Evolutionary conservation across 768 basidiomycete species (phyloP).

Genomic region (Tylopilus felleus): DNA sequence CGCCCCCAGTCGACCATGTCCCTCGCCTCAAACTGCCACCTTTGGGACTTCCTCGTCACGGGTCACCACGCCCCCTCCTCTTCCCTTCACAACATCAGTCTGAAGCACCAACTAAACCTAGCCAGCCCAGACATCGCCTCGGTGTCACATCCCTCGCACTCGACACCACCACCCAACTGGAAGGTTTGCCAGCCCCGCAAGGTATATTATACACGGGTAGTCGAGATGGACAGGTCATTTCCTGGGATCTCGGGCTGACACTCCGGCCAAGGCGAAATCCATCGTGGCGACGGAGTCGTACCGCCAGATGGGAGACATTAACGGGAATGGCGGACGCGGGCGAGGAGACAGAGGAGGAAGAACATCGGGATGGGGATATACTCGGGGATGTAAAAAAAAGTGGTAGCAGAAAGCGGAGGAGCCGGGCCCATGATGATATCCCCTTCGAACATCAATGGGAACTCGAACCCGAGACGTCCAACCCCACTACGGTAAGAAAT

Average conservation of each 20-base stretch:
- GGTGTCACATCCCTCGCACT: constrained; percentile 86
- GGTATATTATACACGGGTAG: constrained; percentile 91
- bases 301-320: constrained; percentile 69
- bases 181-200: constrained; percentile 63
- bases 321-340: constrained; percentile 83
- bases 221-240: constrained; percentile 81
- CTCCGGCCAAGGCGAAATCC: constrained; percentile 45
- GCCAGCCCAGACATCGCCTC: constrained; percentile 79
- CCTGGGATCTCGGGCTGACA: constrained; percentile 78
- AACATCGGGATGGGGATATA: constrained; percentile 70
- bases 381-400: constrained; percentile 64
- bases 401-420: constrained; percentile 32
- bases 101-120: constrained; percentile 17
- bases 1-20: constrained; percentile 59
- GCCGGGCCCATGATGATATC: constrained; percentile 32
- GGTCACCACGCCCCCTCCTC: constrained; percentile 68
- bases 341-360: constrained; percentile 65
- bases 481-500: constrained; percentile 47
- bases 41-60: constrained; percentile 57
- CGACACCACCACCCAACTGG: constrained; percentile 75
- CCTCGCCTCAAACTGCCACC: constrained; percentile 72
- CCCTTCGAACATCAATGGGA: constrained; percentile 81
- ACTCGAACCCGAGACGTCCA: constrained; percentile 54
- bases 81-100: constrained; percentile 34
- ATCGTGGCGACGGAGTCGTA: constrained; percentile 21